phyloP scores from a whole-genome alignment of 345 rosid genomes.

The Mallotus nudiflorus region DNA sequence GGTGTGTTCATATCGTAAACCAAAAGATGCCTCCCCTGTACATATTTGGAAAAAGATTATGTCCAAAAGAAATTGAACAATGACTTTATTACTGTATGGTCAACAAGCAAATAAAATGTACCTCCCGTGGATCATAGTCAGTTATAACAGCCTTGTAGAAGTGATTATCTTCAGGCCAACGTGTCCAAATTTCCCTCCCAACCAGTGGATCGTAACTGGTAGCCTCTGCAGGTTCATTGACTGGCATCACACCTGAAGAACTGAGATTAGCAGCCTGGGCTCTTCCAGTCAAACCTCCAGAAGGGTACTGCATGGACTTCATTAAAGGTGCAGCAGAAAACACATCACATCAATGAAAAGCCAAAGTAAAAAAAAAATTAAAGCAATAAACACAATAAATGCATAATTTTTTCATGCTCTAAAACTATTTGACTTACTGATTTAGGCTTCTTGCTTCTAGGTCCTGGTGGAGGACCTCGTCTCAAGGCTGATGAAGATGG shows the following conservation, averaged over 20 bases:
- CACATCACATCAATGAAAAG: slow-evolving; percentile 22
- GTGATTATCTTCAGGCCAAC: slow-evolving; percentile 94
- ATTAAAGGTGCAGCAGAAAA: slow-evolving; percentile 39
- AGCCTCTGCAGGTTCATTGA: slow-evolving; percentile 67
- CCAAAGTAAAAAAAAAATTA: neutral
- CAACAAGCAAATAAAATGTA: slow-evolving; percentile 25
- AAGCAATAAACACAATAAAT: neutral
- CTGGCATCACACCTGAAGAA: slow-evolving; percentile 46
- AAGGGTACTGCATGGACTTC: slow-evolving; percentile 67
- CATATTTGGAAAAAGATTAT: slow-evolving; percentile 20
- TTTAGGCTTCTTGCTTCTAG: slow-evolving; percentile 78
- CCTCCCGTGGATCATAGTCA: slow-evolving; percentile 68
- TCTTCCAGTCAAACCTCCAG: slow-evolving; percentile 67
- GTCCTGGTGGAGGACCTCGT: slow-evolving; percentile 67
- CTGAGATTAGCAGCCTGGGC: slow-evolving; percentile 50
- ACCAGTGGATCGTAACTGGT: slow-evolving; percentile 64
- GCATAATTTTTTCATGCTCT: neutral
- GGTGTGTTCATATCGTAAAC: slow-evolving; percentile 80
- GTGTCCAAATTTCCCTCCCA: slow-evolving; percentile 92
- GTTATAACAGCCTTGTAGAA: slow-evolving; percentile 90
- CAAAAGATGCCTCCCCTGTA: slow-evolving; percentile 86
- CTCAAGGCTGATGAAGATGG: slow-evolving; percentile 81
- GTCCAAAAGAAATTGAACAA: slow-evolving; percentile 26
- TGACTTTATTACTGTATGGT: slow-evolving; percentile 8
- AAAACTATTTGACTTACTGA: slow-evolving; percentile 54